These are phyloP conservation scores for Solanum paucissectum DNA, from an alignment of 257 asterid genomes.

Conservation along the genomic window DNA sequence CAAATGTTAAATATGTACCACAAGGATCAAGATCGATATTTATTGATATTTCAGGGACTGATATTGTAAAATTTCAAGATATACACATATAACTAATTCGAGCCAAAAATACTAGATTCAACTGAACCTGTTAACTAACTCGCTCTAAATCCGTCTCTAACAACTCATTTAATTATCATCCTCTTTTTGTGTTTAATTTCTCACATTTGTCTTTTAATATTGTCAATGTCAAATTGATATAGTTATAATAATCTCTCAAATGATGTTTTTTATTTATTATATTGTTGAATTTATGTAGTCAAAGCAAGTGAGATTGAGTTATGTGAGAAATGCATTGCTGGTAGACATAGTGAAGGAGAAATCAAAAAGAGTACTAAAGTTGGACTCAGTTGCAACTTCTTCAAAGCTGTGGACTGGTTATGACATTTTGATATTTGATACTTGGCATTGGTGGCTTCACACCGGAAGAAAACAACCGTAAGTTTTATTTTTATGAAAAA, in stretches of 20 bases:
- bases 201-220: not conserved
- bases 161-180: not conserved
- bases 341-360: constrained; percentile 11
- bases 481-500: not conserved
- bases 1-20: not conserved
- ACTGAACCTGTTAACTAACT: not conserved
- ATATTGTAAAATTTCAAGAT: not conserved
- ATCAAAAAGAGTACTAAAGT: constrained; percentile 7
- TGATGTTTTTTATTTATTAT: not conserved
- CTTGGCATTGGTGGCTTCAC: constrained; percentile 65
- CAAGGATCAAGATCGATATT: not conserved
- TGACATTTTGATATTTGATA: constrained; percentile 23
- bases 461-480: constrained; percentile 52
- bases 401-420: constrained; percentile 10
- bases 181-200: not conserved
- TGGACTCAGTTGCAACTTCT: constrained; percentile 9
- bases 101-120: not conserved
- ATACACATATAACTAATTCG: not conserved
- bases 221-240: not conserved
- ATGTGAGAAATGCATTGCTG: not conserved
- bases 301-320: not conserved
- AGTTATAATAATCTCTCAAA: not conserved
- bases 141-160: not conserved
- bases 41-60: not conserved
- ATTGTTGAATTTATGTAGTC: not conserved